These are phyloP conservation scores for Nothophaeocryptopus gaeumannii DNA, from an alignment of 2,329 filamentous ascomycete genomes.

Conservation along the genomic window DNA sequence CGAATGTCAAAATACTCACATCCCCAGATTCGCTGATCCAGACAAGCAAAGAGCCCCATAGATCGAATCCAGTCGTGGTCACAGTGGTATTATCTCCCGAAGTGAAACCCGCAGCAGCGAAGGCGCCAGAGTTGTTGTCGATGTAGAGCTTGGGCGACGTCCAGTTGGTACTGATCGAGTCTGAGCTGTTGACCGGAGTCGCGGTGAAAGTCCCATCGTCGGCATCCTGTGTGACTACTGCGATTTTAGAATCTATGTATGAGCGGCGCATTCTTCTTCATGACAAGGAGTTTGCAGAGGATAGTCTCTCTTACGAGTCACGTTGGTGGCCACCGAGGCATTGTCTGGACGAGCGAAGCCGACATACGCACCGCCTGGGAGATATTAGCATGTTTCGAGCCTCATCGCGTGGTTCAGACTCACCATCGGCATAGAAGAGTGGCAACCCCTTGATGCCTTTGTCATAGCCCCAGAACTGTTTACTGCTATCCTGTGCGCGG, in stretches of 20 bases:
- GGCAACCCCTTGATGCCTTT: slow-evolving; percentile 19
- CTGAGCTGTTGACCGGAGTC: slow-evolving; percentile 9
- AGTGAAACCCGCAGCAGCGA: slow-evolving; percentile 14
- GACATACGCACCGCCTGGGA: slow-evolving; percentile 17
- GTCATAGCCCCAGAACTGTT: slow-evolving; percentile 20
- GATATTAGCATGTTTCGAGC: slow-evolving; percentile 1
- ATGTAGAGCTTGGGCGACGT: slow-evolving; percentile 21
- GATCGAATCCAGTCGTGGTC: slow-evolving; percentile 20
- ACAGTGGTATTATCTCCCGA: slow-evolving; percentile 13
- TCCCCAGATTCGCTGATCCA: slow-evolving; percentile 18
- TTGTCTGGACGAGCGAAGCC: slow-evolving; percentile 13
- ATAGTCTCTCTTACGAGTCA: slow-evolving; percentile 18
- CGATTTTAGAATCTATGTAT: slow-evolving; percentile 16
- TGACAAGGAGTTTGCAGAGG: background rate
- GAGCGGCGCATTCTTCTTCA: slow-evolving; percentile 4
- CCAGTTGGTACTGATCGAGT: slow-evolving; percentile 12
- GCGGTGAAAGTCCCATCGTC: slow-evolving; percentile 11
- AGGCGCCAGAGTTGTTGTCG: slow-evolving; percentile 16
- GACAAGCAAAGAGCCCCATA: slow-evolving; percentile 18
- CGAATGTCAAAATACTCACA: background rate
- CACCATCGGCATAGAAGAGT: slow-evolving; percentile 21
- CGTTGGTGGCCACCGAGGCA: slow-evolving; percentile 16
- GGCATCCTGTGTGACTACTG: slow-evolving; percentile 14
- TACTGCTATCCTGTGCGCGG: slow-evolving; percentile 2
- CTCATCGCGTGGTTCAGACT: background rate